Base-by-base conservation (phyloP, 345 rosid genomes). In the Citrus mangshanensis region DNA sequence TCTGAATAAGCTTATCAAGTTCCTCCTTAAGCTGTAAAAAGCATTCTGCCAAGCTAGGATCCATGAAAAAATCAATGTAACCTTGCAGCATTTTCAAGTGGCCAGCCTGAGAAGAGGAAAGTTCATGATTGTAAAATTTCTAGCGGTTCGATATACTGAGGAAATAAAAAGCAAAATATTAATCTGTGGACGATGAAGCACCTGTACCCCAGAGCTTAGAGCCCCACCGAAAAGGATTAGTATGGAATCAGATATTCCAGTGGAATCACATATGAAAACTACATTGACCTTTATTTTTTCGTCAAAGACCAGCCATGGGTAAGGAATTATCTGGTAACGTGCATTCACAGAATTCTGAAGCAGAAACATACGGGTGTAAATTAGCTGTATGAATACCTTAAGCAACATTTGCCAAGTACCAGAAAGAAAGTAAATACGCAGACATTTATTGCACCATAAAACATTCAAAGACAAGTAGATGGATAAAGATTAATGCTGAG, bases 231-330 rank as follows among this genome's bases (percentile, higher is more conserved):
- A 92, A 81, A 96, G 93, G 69, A 94, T 84, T 85, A 96, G 79
- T 77, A 93, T 87, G 7, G 98, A 96, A 87, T 96, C 99, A 60
- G 99, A 93, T 77, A 94, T 89, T 63, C 98, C 99, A 55, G 98
- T 96, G n/a, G 98, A 96, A 82, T 96, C 98, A 22, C 98, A 92
- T 68, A 96, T 81, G 87, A 96, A 91, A 78, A 96, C 98, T 0
- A 95, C 82, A 84, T 94, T 94, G 76, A 96, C 98, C 82, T 92
- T 96, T 37, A 96, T 89, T 88, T 96, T 96, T 81, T 94, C 98
- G 65, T 95, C 98, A 89, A 96, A 96, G 77, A 96, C 95, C 78
- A 96, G 85, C 99, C 99, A 94, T 46, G 99, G 98, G 77, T 91
- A 93, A 13, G 99, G 95, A 77, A 96, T 93, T 7, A 94, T 92